phyloP scores from a whole-genome alignment of 371 early-diverging fungal genomes.

The Phascolomyces articulosus region DNA sequence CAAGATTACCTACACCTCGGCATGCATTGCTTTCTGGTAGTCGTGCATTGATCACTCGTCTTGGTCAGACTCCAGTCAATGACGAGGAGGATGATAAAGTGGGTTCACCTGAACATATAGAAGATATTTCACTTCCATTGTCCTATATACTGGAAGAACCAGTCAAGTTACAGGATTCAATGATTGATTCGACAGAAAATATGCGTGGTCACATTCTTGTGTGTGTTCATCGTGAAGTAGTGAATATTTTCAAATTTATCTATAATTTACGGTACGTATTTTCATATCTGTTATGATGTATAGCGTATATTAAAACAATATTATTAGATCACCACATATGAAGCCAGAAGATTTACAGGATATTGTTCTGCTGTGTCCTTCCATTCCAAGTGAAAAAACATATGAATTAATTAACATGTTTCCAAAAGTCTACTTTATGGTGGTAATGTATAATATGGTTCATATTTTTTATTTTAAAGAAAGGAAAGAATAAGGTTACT shows the following conservation, averaged over 20 bases:
- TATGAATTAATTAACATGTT: constrained; percentile 56
- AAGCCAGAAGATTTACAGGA: constrained; percentile 49
- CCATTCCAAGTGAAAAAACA: constrained; percentile 40
- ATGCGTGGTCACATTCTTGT: constrained; percentile 48
- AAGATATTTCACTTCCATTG: constrained; percentile 38
- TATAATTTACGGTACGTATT: constrained; percentile 48
- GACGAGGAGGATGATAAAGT: constrained; percentile 8
- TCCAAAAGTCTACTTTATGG: constrained; percentile 57
- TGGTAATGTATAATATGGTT: constrained; percentile 23
- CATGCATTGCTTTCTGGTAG: constrained; percentile 37
- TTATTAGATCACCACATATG: constrained; percentile 41
- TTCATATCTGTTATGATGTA: not conserved
- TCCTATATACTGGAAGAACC: constrained; percentile 53
- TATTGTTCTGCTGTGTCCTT: constrained; percentile 54
- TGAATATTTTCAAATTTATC: constrained; percentile 51
- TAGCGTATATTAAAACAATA: not conserved
- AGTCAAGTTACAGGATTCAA: constrained; percentile 27
- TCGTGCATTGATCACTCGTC: constrained; percentile 26
- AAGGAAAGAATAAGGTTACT: not conserved
- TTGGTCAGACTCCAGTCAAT: constrained; percentile 29
- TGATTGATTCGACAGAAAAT: constrained; percentile 33
- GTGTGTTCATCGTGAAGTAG: constrained; percentile 47
- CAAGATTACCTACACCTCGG: constrained; percentile 23
- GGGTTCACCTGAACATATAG: constrained; percentile 15
- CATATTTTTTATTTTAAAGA: not conserved